Evolutionary conservation across 2,329 filamentous ascomycete species (phyloP).

Genomic region (Elsinoe perseae): DNA sequence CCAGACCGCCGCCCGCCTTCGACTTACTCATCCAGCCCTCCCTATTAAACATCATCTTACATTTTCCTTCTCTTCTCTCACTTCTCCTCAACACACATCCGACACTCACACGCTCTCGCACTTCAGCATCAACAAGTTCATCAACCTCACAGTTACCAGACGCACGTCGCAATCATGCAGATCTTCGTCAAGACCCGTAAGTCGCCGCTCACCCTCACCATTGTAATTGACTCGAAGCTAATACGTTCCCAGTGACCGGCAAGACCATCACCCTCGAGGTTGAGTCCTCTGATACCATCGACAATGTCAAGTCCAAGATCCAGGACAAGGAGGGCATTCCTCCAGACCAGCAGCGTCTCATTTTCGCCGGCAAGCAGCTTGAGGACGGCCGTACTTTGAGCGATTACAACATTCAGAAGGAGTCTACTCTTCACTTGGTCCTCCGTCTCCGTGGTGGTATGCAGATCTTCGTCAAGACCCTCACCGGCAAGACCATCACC

Average conservation of each 20-base stretch:
- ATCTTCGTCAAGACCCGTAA: conserved; percentile 96
- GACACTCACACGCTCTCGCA: conserved; percentile 1
- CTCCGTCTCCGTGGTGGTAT: conserved; percentile 60
- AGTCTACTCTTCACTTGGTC: conserved; percentile 59
- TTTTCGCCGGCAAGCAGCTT: conserved; percentile 93
- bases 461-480: conserved; percentile 47
- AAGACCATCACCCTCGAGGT: conserved; percentile 63
- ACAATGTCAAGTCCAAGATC: conserved; percentile 95
- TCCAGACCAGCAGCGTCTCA: conserved; percentile 89
- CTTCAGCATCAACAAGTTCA: conserved; percentile 17
- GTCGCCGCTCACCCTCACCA: conserved; percentile 38
- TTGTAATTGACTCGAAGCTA: conserved; percentile 22
- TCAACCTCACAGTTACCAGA: conserved; percentile 20
- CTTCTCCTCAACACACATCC: conserved; percentile 8
- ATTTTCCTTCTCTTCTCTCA: neutral
- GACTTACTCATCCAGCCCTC: conserved; percentile 11
- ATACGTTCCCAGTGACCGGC: conserved; percentile 49
- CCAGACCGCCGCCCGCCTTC: conserved; percentile 5
- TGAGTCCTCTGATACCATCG: conserved; percentile 75
- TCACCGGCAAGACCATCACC: conserved; percentile 85
- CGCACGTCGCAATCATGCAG: conserved; percentile 56
- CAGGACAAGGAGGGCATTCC: conserved; percentile 97
- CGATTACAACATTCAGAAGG: conserved; percentile 88
- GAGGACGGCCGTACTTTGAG: conserved; percentile 86
- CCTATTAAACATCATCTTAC: conserved; percentile 14